Percentiles rank a stretch among this genome's conserved stretches.
Evolutionary conservation across 1,139 yeast genomes (phyloP).

Genomic region (Kurtzmaniella quercitrusa): DNA sequence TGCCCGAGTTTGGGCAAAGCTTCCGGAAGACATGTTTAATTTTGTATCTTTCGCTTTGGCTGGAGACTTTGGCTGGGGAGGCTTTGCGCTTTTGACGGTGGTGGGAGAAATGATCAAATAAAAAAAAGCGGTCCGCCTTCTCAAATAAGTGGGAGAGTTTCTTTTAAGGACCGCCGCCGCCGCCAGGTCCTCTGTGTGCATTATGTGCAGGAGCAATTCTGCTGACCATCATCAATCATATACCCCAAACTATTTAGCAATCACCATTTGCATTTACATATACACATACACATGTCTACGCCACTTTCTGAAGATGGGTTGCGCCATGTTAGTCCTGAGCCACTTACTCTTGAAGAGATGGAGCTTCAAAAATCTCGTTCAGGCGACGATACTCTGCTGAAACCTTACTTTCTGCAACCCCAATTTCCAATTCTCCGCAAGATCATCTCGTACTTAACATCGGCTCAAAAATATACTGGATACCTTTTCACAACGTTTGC

Average conservation of each 20-base stretch:
- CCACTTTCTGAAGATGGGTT: conserved; percentile 4
- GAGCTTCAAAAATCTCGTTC: neutral
- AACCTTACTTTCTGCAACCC: conserved; percentile 1
- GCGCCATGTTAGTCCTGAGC: conserved; percentile 6
- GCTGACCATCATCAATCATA: neutral
- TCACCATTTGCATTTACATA: neutral
- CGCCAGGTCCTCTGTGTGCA: too few species aligned
- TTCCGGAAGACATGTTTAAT: conserved; percentile 30
- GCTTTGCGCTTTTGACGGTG: too few species aligned
- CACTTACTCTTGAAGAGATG: conserved; percentile 7
- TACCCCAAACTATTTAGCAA: neutral
- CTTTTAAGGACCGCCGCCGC: neutral
- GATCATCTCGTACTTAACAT: conserved; percentile 8
- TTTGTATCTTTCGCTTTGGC: too few species aligned
- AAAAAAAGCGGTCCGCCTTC: neutral
- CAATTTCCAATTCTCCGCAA: conserved; percentile 7
- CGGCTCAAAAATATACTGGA: conserved; percentile 59
- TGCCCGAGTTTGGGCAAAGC: conserved; percentile 37
- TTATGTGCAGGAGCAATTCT: conserved; percentile 1
- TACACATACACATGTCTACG: neutral
- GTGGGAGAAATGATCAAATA: neutral
- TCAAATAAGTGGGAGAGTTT: neutral
- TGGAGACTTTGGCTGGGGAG: too few species aligned
- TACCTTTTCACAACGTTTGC: conserved; percentile 55
- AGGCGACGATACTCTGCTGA: neutral